Percentiles rank a stretch among this genome's conserved stretches.
phyloP scores from a whole-genome alignment of 768 basidiomycete species.

The Dioszegia crocea region DNA sequence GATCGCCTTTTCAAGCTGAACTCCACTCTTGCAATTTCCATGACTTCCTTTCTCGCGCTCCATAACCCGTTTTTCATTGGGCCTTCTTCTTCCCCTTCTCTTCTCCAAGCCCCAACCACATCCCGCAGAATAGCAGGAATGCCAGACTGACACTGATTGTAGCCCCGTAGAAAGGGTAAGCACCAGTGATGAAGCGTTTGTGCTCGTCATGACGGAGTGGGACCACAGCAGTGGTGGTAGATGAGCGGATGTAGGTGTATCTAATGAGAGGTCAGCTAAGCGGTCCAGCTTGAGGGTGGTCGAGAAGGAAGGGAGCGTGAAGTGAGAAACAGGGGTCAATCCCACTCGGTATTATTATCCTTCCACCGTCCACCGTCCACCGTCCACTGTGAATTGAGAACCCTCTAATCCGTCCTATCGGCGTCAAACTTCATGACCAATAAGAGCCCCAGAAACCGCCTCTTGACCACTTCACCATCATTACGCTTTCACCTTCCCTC shows the following conservation, averaged over 20 bases:
- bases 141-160: constrained; percentile 81
- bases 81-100: constrained; percentile 57
- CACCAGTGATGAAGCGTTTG: constrained; percentile 88
- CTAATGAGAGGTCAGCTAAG: constrained; percentile 51
- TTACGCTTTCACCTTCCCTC: too few relatives aligned
- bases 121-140: constrained; percentile 76
- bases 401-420: too few relatives aligned
- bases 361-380: too few relatives aligned
- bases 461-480: too few relatives aligned
- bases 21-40: too few relatives aligned
- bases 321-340: neutral
- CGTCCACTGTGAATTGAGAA: too few relatives aligned
- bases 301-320: neutral
- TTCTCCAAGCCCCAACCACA: constrained; percentile 78
- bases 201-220: constrained; percentile 93
- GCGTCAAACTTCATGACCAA: too few relatives aligned
- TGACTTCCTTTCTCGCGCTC: neutral
- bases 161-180: constrained; percentile 91
- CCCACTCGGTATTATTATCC: too few relatives aligned
- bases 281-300: too few relatives aligned
- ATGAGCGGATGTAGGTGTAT: constrained; percentile 67
- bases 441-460: too few relatives aligned
- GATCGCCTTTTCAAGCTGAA: too few relatives aligned
- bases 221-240: constrained; percentile 76
- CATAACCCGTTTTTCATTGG: constrained; percentile 20